These are phyloP conservation scores for Hyphopichia wangnamkhiaoensis DNA, from an alignment of 1,139 yeast species.

Conservation along the genomic window DNA sequence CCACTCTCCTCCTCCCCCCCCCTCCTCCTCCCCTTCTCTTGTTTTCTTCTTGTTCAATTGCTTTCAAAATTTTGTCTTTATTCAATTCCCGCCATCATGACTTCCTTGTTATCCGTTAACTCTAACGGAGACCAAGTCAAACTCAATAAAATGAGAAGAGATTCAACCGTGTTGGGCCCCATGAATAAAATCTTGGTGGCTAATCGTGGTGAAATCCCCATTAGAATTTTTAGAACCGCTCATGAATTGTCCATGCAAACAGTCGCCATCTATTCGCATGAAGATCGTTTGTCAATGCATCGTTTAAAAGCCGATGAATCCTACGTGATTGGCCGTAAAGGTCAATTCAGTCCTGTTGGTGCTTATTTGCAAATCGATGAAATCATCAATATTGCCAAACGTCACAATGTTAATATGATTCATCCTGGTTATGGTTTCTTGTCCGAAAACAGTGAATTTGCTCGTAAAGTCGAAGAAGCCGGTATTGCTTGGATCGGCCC, in stretches of 20 bases:
- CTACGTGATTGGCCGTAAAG: slow-evolving; percentile 86
- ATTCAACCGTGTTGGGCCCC: slow-evolving; percentile 61
- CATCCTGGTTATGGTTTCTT: slow-evolving; percentile 99
- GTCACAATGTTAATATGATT: slow-evolving; percentile 89
- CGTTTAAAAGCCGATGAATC: slow-evolving; percentile 91
- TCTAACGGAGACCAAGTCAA: slow-evolving; percentile 22
- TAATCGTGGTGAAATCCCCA: slow-evolving; percentile 93
- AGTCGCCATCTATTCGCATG: slow-evolving; percentile 95
- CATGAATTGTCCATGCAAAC: slow-evolving; percentile 98
- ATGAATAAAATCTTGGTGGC: slow-evolving; percentile 85
- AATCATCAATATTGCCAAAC: slow-evolving; percentile 85
- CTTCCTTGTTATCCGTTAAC: slow-evolving; percentile 15
- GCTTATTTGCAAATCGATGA: slow-evolving; percentile 97
- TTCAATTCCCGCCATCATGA: slow-evolving; percentile 10
- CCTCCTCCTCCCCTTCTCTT: slow-evolving; percentile 7
- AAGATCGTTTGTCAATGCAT: slow-evolving; percentile 94
- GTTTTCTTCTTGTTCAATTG: too few relatives aligned
- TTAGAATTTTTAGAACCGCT: slow-evolving; percentile 92
- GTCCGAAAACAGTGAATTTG: slow-evolving; percentile 93
- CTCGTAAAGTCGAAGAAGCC: slow-evolving; percentile 83
- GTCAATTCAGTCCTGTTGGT: slow-evolving; percentile 92
- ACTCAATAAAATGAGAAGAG: slow-evolving; percentile 58
- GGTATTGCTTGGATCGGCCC: slow-evolving; percentile 99
- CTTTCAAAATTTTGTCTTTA: slow-evolving; percentile 6
- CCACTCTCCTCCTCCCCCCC: slow-evolving; percentile 5